Evolutionary conservation across 768 basidiomycete species (phyloP).

Genomic region (Macrolepiota albuminosa): DNA sequence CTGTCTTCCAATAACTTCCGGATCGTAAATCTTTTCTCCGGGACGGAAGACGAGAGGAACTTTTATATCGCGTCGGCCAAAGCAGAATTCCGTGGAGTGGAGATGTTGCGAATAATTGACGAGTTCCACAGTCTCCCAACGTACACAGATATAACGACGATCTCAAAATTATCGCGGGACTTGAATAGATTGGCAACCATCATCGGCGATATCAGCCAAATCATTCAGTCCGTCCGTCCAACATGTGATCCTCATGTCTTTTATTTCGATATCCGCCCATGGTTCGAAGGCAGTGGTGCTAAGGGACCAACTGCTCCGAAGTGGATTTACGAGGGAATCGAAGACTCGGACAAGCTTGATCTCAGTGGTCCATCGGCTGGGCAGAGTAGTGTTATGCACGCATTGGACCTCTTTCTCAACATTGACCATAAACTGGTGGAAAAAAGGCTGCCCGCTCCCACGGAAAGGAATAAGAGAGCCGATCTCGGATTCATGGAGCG

Average conservation of each 20-base stretch:
- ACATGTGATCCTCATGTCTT: constrained; percentile 82
- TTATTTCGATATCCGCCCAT: constrained; percentile 87
- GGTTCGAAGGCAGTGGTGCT: constrained; percentile 83
- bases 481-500: constrained; percentile 85
- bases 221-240: constrained; percentile 65
- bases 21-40: constrained; percentile 74
- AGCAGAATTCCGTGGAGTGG: constrained; percentile 82
- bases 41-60: constrained; percentile 74
- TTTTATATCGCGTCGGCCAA: constrained; percentile 85
- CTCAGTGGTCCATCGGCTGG: constrained; percentile 90
- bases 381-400: constrained; percentile 88
- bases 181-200: constrained; percentile 62
- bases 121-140: constrained; percentile 78
- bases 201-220: constrained; percentile 68
- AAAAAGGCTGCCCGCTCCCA: constrained; percentile 63
- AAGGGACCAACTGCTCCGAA: constrained; percentile 43
- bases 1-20: constrained; percentile 71
- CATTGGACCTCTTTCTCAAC: constrained; percentile 80
- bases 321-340: constrained; percentile 81
- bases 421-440: constrained; percentile 82
- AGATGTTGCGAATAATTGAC: constrained; percentile 83
- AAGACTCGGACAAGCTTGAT: constrained; percentile 51
- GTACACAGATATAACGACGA: constrained; percentile 53
- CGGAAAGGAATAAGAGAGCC: constrained; percentile 57
- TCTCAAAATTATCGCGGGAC: constrained; percentile 67